Evolutionary conservation across 2,329 filamentous ascomycete species (phyloP), one percentile per base, ranked within the genome.

Genomic region (Xylaria hypoxylon): DNA sequence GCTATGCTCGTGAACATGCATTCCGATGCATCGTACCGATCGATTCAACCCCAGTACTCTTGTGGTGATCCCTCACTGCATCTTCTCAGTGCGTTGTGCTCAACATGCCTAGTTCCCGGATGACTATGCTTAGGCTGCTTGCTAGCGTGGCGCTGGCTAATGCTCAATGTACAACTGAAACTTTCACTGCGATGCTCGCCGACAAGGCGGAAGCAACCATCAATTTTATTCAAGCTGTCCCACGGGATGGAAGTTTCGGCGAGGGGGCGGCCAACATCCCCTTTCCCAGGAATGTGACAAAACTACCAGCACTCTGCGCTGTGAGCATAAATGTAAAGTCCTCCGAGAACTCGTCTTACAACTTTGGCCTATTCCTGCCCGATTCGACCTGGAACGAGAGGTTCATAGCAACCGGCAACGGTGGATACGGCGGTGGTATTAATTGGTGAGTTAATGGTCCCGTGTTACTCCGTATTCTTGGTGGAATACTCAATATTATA

Each of bases 311-410:
- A 4, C 67, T 77, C 19, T 77, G 75, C 44, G 73, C 75, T 5
- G 72, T 77, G n/a, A 61, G 65, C 4, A 68, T 77, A 62, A 77
- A 77, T 26, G 71, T 77, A 47, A 74, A 74, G 68, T 74, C 74
- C 5, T 76, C 74, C 2, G 64, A 61, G 22, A 75, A 61, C 59
- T 73, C 73, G 7, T 75, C 74, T 24, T 76, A 76, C 35, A 75
- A 76, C 64, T 77, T 77, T 44, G 75, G 74, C 17, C 66, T 77
- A 5, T 76, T 77, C 42, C 69, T 77, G 11, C 75, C 75, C 3
- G 74, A 80, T 31, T 64, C 64, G 6, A 72, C 70, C 2, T 77
- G 75, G 75, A 77, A 77, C 33, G 64, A 73, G 33, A 65, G 74
- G 56, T 73, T 77, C 47, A 24, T 76, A 51, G 60, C 74, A 1